Evolutionary conservation across 306 rosid species (phyloP), one percentile per base, ranked within the genome.

Genomic region (Herpetospermum pedunculosum): DNA sequence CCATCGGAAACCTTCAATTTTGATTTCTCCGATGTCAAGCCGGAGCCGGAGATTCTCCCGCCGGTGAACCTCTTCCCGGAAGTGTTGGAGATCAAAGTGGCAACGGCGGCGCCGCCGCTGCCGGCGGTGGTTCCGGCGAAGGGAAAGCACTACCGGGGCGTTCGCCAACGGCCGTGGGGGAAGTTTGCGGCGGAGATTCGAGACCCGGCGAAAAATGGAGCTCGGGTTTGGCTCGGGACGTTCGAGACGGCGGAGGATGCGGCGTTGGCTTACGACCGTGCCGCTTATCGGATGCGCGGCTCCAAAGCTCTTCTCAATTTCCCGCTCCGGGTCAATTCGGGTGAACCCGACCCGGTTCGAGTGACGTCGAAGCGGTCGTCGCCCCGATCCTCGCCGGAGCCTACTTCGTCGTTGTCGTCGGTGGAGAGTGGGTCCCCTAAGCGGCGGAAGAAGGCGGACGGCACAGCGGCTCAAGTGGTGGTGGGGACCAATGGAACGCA

Each of bases 171-270:
- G 52, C 93, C 88, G 25, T 86, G 90, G 90, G 93, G 93, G 15
- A 88, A 88, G 60, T 88, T 81, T 57, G 93, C 89, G 49, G 93
- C 90, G 29, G 93, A 88, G 84, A 88, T 88, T n/a, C 83, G 93
- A 0, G 93, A 88, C 59, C 90, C 93, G 77, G 84, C 87, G 4
- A 88, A 86, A 49, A 84, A 88, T 14, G 93, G 93, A 7, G 87
- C 90, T 0, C 62, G 90, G 76, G 89, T 84, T 25, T 88, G 93
- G 93, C 86, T 88, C 6, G 93, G 93, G 3, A 88, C 93, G 0
- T 88, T 82, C 11, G 85, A 84, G 32, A 88, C 93, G 19, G 93
- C 93, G 0, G 93, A 88, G 70, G 90, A 86, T 5, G 93, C 93
- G 0, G 93, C 93, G 4, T 57, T 88, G 76, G 88, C 89, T 65